Conservation (phyloP, 2,329 filamentous ascomycete species). For the Hypoxylon sp. region DNA sequence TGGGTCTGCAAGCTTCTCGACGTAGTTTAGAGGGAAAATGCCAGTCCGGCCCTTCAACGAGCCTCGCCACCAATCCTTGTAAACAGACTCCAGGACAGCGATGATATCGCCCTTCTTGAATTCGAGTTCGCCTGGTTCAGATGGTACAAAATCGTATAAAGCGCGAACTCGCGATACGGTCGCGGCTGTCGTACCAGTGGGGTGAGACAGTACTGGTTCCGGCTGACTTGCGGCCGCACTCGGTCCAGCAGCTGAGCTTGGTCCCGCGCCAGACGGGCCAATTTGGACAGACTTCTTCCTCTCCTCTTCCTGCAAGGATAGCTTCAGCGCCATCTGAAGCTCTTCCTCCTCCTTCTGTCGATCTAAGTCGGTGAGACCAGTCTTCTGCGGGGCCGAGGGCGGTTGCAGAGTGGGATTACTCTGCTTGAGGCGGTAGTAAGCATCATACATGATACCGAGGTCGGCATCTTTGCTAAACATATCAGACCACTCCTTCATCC, state of each 20-base stretch:
- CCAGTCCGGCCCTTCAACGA: constrained; percentile 94
- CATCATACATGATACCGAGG: constrained; percentile 96
- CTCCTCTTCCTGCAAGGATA: constrained; percentile 91
- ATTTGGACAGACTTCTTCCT: constrained; percentile 62
- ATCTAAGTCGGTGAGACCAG: constrained; percentile 88
- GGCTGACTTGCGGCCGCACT: constrained; percentile 53
- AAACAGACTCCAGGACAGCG: constrained; percentile 95
- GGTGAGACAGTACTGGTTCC: constrained; percentile 68
- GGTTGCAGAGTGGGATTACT: constrained; percentile 89
- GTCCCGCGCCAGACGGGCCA: constrained; percentile 54
- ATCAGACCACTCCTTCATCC: constrained; percentile 95
- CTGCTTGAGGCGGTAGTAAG: constrained; percentile 87
- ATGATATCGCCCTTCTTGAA: constrained; percentile 98
- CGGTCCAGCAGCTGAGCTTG: constrained; percentile 49
- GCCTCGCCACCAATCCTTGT: constrained; percentile 99
- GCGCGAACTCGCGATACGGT: constrained; percentile 95
- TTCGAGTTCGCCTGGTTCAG: constrained; percentile 92
- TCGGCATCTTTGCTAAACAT: constrained; percentile 93
- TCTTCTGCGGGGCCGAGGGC: constrained; percentile 94
- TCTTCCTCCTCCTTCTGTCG: constrained; percentile 97
- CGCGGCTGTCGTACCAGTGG: constrained; percentile 91
- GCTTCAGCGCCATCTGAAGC: constrained; percentile 91
- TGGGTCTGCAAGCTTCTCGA: constrained; percentile 95
- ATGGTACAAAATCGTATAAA: constrained; percentile 93
- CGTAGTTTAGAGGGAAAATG: constrained; percentile 98